Base-by-base conservation (phyloP, 345 rosid genomes). In the Eucalyptus coolabah region DNA sequence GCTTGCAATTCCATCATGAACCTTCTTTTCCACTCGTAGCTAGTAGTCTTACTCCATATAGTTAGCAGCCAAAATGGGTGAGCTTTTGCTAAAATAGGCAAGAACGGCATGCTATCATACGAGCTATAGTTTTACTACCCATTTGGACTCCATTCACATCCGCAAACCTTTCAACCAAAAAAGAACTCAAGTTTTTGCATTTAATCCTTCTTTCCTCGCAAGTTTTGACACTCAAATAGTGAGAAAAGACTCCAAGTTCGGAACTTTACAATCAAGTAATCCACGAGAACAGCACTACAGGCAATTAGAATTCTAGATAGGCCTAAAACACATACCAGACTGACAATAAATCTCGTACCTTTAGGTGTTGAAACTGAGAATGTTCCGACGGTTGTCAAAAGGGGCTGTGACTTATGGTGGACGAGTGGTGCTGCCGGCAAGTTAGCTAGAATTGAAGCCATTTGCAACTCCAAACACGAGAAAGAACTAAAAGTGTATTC, bases 381-480 rank as follows among this genome's bases (percentile, higher is more conserved):
- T 11, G 3, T 40, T 44, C 85, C 85, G 47, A 77, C 85, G 85
- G 30, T 23, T 40, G 85, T 77, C 85, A 91, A 93, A 92, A 89
- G 91, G 87, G 93, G 90, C 89, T 89, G 93, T 89, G 94, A 92
- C 69, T 89, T 93, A 34, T 89, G 92, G 21, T 93, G 89, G 90
- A 92, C 40, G 87, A 95, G 90, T 90, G 94, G 91, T 11, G 96
- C 24, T 37, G 67, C 89, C 89, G 93, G 91, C 90, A 94, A 89
- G 89, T 37, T 91, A 72, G 95, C 93, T 88, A 93, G 63, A n/a
- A 96, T 82, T 19, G 97, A 94, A 93, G 97, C 95, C 99, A 95
- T 96, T n/a, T 18, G 24, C 77, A 47, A 24, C 49, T 86, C 51
- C 60, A 77, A 77, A 40, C 85, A 40, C 47, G 85, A 77, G 47